Conservation (phyloP, 129 eudicot genomes). For the Pseudognaphalium luteoalbum region DNA sequence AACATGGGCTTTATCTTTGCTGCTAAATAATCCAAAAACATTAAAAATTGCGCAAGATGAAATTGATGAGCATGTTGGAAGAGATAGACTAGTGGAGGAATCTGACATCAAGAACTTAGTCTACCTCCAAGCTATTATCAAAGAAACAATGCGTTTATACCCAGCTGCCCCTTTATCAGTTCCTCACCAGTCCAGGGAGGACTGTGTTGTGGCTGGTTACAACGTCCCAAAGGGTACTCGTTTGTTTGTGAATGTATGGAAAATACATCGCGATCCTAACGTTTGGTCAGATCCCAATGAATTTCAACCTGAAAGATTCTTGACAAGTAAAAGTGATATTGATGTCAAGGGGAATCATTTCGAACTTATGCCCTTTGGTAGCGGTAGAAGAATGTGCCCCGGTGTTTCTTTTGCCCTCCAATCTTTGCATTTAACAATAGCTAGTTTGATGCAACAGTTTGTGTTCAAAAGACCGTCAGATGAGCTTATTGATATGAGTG, state of each 20-base stretch:
- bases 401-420: conserved; percentile 33
- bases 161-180: conserved; percentile 35
- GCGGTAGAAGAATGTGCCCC: conserved; percentile 42
- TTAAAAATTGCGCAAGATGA: conserved; percentile 12
- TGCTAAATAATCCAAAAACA: conserved; percentile 33
- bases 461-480: background rate
- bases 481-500: conserved; percentile 32
- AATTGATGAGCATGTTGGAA: conserved; percentile 39
- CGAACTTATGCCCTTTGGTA: conserved; percentile 35
- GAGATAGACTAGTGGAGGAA: conserved; percentile 38
- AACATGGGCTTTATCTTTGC: conserved; percentile 46
- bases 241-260: no score
- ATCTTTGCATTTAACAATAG: conserved; percentile 18
- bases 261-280: background rate
- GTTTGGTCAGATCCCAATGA: conserved; percentile 32
- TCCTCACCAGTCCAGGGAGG: conserved; percentile 28
- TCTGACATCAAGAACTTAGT: conserved; percentile 41
- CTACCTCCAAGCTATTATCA: conserved; percentile 39
- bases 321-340: conserved; percentile 27
- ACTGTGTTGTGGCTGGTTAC: conserved; percentile 43
- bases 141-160: conserved; percentile 39
- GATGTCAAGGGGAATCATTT: conserved; percentile 27
- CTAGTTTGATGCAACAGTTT: conserved; percentile 30
- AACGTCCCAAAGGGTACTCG: conserved; percentile 2
- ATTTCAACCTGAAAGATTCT: conserved; percentile 38